phyloP scores from a whole-genome alignment of 2,329 filamentous ascomycete genomes.

The Macrophomina pseudophaseolina region DNA sequence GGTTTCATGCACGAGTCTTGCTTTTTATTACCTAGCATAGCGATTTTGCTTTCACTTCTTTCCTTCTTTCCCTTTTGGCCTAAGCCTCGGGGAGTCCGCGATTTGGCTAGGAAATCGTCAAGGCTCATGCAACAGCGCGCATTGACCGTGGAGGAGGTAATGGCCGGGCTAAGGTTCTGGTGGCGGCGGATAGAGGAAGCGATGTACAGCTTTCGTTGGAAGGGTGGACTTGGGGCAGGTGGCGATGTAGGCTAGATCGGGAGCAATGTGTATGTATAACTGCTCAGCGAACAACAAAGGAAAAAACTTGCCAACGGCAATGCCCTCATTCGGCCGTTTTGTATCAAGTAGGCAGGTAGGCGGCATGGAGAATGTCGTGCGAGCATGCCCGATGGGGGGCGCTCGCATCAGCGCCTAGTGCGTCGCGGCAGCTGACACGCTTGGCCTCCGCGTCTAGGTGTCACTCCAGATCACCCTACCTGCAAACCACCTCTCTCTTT shows the following conservation, averaged over 20 bases:
- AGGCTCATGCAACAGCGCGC: constrained; percentile 1
- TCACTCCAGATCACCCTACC: constrained; percentile 22
- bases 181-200: constrained; percentile 15
- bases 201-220: constrained; percentile 14
- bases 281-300: constrained; percentile 9
- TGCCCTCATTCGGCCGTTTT: not conserved
- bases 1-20: constrained; percentile 27
- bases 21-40: constrained; percentile 27
- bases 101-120: constrained; percentile 17
- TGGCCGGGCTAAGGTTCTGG: constrained; percentile 6
- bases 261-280: constrained; percentile 17
- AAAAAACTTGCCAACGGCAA: not conserved
- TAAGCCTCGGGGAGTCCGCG: constrained; percentile 15
- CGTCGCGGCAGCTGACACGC: constrained; percentile 22
- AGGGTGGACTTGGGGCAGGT: not conserved
- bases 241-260: constrained; percentile 18
- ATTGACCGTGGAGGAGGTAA: constrained; percentile 21
- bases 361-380: not conserved
- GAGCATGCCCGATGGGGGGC: not conserved
- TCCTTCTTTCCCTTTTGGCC: constrained; percentile 25
- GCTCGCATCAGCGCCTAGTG: not conserved
- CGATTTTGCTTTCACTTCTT: constrained; percentile 27
- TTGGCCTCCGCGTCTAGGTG: not conserved
- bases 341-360: not conserved
- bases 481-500: constrained; percentile 1